Evolutionary conservation across 2,329 filamentous ascomycete genomes (phyloP).

Genomic region (Nemania sp.): DNA sequence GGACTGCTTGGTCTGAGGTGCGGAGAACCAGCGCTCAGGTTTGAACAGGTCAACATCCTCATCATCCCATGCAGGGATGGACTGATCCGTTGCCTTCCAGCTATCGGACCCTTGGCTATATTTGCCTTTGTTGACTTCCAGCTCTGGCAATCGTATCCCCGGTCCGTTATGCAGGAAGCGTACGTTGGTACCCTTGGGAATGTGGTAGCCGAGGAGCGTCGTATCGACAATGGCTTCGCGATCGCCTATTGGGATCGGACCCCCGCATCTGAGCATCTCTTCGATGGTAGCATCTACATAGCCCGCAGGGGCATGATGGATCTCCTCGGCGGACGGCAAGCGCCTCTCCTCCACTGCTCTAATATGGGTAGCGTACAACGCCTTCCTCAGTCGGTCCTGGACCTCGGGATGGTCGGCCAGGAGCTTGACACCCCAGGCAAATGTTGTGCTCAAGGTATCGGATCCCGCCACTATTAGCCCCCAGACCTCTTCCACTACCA

Average conservation of each 20-base stretch:
- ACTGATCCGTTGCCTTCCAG: neutral
- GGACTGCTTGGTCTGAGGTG: too few relatives aligned
- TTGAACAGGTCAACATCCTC: slow-evolving; percentile 23
- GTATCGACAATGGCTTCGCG: slow-evolving; percentile 19
- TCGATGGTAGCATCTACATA: slow-evolving; percentile 28
- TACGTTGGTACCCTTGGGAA: slow-evolving; percentile 29
- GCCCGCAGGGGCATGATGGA: neutral
- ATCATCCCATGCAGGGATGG: slow-evolving; percentile 5
- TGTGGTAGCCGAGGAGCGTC: slow-evolving; percentile 20
- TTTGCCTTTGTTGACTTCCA: slow-evolving; percentile 16
- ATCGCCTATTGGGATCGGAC: neutral
- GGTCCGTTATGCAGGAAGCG: slow-evolving; percentile 21
- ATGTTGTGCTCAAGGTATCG: slow-evolving; percentile 15
- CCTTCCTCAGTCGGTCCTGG: neutral
- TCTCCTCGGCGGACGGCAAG: slow-evolving; percentile 2
- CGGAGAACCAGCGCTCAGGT: slow-evolving; percentile 33
- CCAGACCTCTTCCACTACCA: slow-evolving; percentile 12
- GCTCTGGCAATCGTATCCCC: slow-evolving; percentile 17
- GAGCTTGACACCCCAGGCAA: slow-evolving; percentile 8
- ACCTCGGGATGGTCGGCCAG: neutral
- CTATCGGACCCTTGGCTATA: neutral
- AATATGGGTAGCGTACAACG: neutral
- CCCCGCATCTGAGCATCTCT: slow-evolving; percentile 14
- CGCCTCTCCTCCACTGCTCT: neutral
- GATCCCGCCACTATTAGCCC: slow-evolving; percentile 17